Base-by-base conservation (phyloP, 495 filamentous ascomycete genomes). In the Tetracladium marchalianum region DNA sequence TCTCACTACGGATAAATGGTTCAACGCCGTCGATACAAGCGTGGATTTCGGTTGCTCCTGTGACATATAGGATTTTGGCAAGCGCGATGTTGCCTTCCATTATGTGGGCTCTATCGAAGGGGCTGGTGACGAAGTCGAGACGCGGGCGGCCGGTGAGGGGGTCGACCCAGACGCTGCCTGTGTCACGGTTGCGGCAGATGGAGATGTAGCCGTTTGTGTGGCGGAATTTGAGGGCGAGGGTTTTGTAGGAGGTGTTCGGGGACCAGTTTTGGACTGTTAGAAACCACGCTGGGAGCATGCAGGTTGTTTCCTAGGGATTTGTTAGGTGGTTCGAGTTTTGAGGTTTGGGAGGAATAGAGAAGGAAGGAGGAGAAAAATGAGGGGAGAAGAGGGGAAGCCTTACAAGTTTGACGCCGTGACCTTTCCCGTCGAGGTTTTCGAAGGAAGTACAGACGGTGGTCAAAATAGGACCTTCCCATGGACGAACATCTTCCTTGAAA, bases 401-500 rank as follows among this genome's bases (percentile, higher is more conserved):
- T 27, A 27, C 22, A n/a, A 95, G 64, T 63, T 90, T 93, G 43
- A 69, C 71, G n/a, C 90, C 90, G 53, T 97, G 87, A 24, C 87
- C 85, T 16, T 82, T 66, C 22, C 76, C 76, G 58, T 95, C 89
- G 0, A 89, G 74, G 52, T 95, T 81, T 52, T 94, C 86, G 47
- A 89, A 87, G 38, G 82, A 79, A 32, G 74, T 78, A 50, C 82
- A 79, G 1, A 90, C 77, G 4, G 76, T 72, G 0, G 90, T 97
- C 44, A 97, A 71, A 35, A 84, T 81, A 1, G 69, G 57, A 51
- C 82, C 87, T 71, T 93, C 87, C 87, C 87, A 93, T 0, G 84
- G 83, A 19, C 71, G 73, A 11, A 78, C 63, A 18, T 81, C 77
- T 31, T 88, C 67, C 5, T 81, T 71, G 53, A 79, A 89, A 11